Evolutionary conservation across 495 filamentous ascomycete species (phyloP).

Genomic region (Penicillium coprophilum): DNA sequence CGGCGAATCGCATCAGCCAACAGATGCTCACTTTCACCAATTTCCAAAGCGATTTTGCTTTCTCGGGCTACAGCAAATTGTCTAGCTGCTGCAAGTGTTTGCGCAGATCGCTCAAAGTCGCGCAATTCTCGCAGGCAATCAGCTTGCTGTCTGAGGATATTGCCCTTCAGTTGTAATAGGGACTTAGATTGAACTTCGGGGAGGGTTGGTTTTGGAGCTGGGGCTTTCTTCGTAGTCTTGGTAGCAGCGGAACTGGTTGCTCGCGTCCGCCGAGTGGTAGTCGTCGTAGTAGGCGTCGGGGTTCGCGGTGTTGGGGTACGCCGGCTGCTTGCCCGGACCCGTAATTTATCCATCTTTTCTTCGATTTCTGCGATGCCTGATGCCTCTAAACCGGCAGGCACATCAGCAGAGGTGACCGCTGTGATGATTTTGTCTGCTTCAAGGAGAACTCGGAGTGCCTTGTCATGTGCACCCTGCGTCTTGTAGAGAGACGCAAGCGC

Average conservation of each 20-base stretch:
- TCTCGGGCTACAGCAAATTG: slow-evolving; percentile 37
- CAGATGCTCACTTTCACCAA: slow-evolving; percentile 51
- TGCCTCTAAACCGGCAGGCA: slow-evolving; percentile 14
- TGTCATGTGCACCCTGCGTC: slow-evolving; percentile 45
- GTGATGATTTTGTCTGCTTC: slow-evolving; percentile 44
- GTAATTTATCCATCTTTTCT: slow-evolving; percentile 43
- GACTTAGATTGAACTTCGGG: slow-evolving; percentile 53
- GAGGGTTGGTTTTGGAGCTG: slow-evolving; percentile 24
- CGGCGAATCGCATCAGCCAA: slow-evolving; percentile 58
- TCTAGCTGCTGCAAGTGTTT: slow-evolving; percentile 34
- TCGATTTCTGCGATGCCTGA: slow-evolving; percentile 32
- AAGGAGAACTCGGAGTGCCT: slow-evolving; percentile 46
- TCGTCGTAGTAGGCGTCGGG: slow-evolving; percentile 24
- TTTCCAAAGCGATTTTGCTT: slow-evolving; percentile 43
- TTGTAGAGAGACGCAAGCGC: slow-evolving; percentile 44
- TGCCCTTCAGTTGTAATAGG: slow-evolving; percentile 57
- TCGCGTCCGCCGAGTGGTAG: slow-evolving; percentile 33
- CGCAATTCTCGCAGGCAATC: slow-evolving; percentile 40
- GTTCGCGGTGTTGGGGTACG: slow-evolving; percentile 26
- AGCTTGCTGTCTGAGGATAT: slow-evolving; percentile 66
- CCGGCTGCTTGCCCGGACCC: slow-evolving; percentile 32
- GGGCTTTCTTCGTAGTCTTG: slow-evolving; percentile 32
- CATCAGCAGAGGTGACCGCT: slow-evolving; percentile 27
- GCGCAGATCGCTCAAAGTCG: slow-evolving; percentile 42
- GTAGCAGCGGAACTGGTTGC: slow-evolving; percentile 32